phyloP scores from a whole-genome alignment of 352 stramenopile species.

The Globisporangium apiculatum region DNA sequence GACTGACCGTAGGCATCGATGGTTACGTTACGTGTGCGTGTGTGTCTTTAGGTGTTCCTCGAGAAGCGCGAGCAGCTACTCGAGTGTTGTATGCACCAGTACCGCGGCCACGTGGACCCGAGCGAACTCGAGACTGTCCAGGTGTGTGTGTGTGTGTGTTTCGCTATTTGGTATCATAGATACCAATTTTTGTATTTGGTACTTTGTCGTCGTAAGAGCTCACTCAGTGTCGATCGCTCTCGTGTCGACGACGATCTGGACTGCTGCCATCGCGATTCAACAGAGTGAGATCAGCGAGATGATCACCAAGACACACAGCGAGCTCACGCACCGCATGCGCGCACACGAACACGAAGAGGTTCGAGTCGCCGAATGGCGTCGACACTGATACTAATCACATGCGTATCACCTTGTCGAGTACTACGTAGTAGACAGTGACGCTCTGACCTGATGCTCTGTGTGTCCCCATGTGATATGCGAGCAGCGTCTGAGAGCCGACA shows the following conservation, averaged over 20 bases:
- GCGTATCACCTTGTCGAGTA: too few species aligned
- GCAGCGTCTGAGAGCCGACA: constrained; percentile 12
- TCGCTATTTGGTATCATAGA: background rate
- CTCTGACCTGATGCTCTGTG: background rate
- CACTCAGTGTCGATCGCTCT: background rate
- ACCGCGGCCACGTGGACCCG: constrained; percentile 8
- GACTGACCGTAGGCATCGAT: too few species aligned
- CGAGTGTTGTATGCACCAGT: constrained; percentile 22
- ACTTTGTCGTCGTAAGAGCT: too few species aligned
- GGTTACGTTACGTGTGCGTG: background rate
- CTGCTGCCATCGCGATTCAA: background rate
- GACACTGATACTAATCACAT: too few species aligned
- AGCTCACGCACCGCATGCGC: constrained; percentile 15
- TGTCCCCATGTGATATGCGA: background rate
- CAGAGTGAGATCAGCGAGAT: constrained; percentile 20
- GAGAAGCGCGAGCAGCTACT: constrained; percentile 22
- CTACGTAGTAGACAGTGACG: too few species aligned
- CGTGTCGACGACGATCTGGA: background rate
- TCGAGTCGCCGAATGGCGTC: background rate
- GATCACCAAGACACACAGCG: constrained; percentile 14
- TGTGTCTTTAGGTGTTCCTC: constrained; percentile 15
- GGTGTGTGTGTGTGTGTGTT: constrained; percentile 11
- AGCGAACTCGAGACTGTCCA: constrained; percentile 19
- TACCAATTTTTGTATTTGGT: too few species aligned
- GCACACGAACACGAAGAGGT: constrained; percentile 20